Evolutionary conservation across 2,329 filamentous ascomycete genomes (phyloP), one percentile per base, ranked within the genome.

Genomic region (Bipolaris victoriae): DNA sequence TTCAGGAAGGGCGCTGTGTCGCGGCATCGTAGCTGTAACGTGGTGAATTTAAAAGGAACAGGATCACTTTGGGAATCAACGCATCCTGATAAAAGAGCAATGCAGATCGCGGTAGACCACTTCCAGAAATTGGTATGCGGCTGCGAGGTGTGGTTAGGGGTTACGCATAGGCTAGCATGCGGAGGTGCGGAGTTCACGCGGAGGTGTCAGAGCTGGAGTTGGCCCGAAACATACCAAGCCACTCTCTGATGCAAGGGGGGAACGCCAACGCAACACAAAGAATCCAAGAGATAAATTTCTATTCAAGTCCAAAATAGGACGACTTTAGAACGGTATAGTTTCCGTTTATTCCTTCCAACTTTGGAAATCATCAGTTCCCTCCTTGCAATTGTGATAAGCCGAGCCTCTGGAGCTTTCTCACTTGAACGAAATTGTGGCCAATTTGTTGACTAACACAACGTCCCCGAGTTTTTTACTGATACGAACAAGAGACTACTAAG

Each of bases 1-100:
- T 61, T 78, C 74, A 64, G 74, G 72, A 52, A 67, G 57, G 46
- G 68, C 63, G 60, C 68, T 70, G 59, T 74, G 70, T 51, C 67
- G 70, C 58, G 73, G 69, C 73, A 77, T 77, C 26, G 48, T 68
- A 57, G 13, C 29, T 43, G 20, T n/a, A 6, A 58, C 45, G 35
- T 44, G 40, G 58, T 44, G 52, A 58, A 37, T 35, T 37, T 33
- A 39, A 33, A 15, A 39, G 31, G 15, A 22, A 44, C 15, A 15
- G 39, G 33, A 13, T 18, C 44, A 5, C 10, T 20, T 36, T 15
- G 49, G 11, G 35, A 22, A 37, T 59, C 45, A 58, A 62, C 35
- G 55, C 70, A 72, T 73, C 37, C 31, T 64, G 52, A 2, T 46
- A n/a, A 24, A 43, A 31, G 16, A 33, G 37, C 52, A 37, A 18